Conservation (phyloP, 2,329 filamentous ascomycete genomes). For the Aureobasidium sp. region DNA sequence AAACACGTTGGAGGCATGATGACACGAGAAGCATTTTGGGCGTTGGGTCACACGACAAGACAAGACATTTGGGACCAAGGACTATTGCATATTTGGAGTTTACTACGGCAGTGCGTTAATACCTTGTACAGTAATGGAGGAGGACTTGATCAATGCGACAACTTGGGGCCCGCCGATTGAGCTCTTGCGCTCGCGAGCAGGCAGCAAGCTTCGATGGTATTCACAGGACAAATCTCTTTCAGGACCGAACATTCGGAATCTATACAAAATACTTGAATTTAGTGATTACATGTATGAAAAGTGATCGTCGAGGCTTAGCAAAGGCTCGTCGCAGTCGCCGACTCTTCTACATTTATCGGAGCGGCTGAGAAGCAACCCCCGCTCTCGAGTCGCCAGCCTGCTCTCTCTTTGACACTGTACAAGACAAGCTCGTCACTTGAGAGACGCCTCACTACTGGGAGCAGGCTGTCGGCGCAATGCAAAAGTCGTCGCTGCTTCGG, state of each 20-base stretch:
- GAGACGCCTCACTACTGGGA: neutral
- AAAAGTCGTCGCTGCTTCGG: slow-evolving; percentile 7
- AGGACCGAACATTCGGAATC: neutral
- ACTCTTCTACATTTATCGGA: neutral
- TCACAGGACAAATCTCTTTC: neutral
- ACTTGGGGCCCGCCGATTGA: neutral
- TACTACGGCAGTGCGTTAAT: neutral
- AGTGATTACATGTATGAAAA: neutral
- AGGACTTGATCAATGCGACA: neutral
- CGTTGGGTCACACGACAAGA: slow-evolving; percentile 12
- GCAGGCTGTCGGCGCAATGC: neutral
- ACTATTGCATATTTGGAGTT: slow-evolving; percentile 8
- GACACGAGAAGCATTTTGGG: slow-evolving; percentile 13
- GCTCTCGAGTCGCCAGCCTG: neutral
- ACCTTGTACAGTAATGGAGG: neutral
- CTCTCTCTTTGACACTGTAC: neutral
- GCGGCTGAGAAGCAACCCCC: neutral
- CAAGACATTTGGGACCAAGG: neutral
- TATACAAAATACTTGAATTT: neutral
- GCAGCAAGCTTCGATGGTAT: neutral
- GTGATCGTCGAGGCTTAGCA: neutral
- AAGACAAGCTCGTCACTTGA: neutral
- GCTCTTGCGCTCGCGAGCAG: neutral
- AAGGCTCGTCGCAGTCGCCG: neutral
- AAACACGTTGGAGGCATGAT: neutral